Evolutionary conservation across 1,139 yeast genomes (phyloP), one percentile per base, ranked within the genome.

Genomic region (Magnusiomyces tetraspermus): DNA sequence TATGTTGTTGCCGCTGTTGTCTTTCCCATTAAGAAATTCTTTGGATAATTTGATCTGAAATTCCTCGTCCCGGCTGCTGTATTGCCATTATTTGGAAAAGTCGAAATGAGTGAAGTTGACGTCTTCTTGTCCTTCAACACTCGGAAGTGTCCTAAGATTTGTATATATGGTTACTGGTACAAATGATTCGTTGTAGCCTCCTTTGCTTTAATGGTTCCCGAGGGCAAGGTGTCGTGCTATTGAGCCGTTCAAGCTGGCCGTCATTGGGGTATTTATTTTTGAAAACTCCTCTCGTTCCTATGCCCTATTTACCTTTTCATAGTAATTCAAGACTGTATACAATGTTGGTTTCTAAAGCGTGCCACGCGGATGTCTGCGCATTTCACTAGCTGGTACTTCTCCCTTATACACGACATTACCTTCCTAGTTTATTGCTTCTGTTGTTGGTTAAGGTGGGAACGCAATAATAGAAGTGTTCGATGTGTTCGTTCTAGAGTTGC

Each of bases 81-180:
- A 28, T 11, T 28, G 31, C 6, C 11, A 28, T 28, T 6, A 6
- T 6, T 28, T 28, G 6, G 31, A 28, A 28, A 28, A 28, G 31
- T 28, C 31, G 11, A 28, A 28, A 28, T 28, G 31, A 11, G 6
- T 11, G 31, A 28, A 28, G 6, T 28, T 28, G 11, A 28, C 6
- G 11, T 28, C 31, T 28, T n/a, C n/a, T 15, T 15, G 10, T 5
- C 10, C 17, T 6, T 17, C 38, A 4, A 33, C n/a, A 17, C 38
- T 33, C n/a, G 17, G n/a, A 28, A 28, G 11, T 28, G 11, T 28
- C 11, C 33, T 62, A 63, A 2, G 50, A 26, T 49, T 62, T 64
- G 17, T 6, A 6, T 15, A 13, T 15, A 4, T 33, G 10, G 38
- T 33, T 33, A 17, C 10, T 33, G 38, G n/a, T n/a, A n/a, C n/a